These are phyloP conservation scores for Schizonepeta tenuifolia DNA, from an alignment of 257 asterid genomes.

Conservation along the genomic window DNA sequence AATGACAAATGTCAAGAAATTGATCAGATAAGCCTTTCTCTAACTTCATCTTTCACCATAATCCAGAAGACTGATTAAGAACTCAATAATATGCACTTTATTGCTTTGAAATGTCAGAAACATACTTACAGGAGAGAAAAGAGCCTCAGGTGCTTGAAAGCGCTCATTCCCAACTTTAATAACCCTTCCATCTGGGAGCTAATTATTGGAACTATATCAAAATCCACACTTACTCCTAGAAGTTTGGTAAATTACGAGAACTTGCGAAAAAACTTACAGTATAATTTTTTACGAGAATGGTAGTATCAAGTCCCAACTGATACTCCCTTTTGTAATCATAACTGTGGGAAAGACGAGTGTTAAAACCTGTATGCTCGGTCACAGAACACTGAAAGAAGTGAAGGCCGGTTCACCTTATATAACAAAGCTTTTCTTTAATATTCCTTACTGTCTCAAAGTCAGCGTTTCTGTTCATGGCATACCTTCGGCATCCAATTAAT, in stretches of 20 bases:
- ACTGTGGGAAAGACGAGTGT: slow-evolving; percentile 46
- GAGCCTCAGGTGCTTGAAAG: slow-evolving; percentile 99
- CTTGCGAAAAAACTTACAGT: slow-evolving; percentile 64
- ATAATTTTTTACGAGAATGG: slow-evolving; percentile 91
- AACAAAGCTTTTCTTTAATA: slow-evolving; percentile 97
- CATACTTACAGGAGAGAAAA: slow-evolving; percentile 84
- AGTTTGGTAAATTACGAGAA: slow-evolving; percentile 18
- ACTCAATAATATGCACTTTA: not conserved
- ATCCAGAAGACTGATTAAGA: slow-evolving; percentile 3
- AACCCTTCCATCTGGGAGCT: slow-evolving; percentile 99
- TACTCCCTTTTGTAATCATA: slow-evolving; percentile 98
- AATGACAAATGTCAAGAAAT: slow-evolving; percentile 19
- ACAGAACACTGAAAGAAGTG: slow-evolving; percentile 21
- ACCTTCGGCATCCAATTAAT: slow-evolving; percentile 51
- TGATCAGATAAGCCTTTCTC: not conserved
- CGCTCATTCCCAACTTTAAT: slow-evolving; percentile 96
- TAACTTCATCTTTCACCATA: not conserved
- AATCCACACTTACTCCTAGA: slow-evolving; percentile 24
- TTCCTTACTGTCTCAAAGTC: slow-evolving; percentile 96
- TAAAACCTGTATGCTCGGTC: slow-evolving; percentile 6
- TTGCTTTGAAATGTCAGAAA: slow-evolving; percentile 31
- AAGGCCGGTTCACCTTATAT: slow-evolving; percentile 65
- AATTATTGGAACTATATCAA: slow-evolving; percentile 34
- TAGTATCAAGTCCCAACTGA: slow-evolving; percentile 97
- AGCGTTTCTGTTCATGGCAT: slow-evolving; percentile 87